A percentile compares a stretch with the other conserved stretches of the same genome.
Evolutionary conservation across 257 asterid species (phyloP).

Genomic region (Solanum lycopersicoides): DNA sequence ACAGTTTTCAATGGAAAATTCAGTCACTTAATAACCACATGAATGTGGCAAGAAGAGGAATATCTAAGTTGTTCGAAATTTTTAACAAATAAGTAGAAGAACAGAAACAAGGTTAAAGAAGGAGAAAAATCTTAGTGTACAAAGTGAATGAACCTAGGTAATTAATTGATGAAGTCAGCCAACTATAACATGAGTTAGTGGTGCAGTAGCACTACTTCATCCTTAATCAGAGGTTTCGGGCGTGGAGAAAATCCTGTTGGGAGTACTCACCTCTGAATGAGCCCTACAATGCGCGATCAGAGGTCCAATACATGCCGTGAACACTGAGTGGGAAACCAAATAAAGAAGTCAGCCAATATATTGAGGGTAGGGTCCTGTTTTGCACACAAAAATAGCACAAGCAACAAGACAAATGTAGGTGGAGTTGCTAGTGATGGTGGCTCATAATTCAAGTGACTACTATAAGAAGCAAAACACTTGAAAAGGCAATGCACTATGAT

Average conservation of each 20-base stretch:
- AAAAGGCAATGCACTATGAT: constrained; percentile 21
- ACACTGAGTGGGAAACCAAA: not conserved
- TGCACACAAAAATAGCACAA: constrained; percentile 8
- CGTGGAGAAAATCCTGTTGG: not conserved
- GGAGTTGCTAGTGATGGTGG: constrained; percentile 30
- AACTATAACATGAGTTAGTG: not conserved
- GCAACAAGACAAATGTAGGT: constrained; percentile 18
- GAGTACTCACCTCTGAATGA: not conserved
- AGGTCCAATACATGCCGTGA: not conserved
- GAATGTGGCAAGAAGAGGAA: not conserved
- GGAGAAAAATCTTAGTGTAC: not conserved
- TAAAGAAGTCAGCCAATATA: not conserved
- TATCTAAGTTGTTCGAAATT: not conserved
- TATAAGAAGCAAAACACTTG: constrained; percentile 14
- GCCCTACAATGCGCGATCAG: not conserved
- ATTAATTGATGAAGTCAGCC: not conserved
- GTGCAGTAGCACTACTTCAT: not conserved
- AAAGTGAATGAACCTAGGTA: not conserved
- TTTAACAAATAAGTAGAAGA: not conserved
- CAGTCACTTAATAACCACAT: not conserved
- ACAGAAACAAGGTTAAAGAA: not conserved
- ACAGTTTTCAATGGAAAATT: too few species aligned
- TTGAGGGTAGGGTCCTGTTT: not conserved
- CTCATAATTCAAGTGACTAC: constrained; percentile 25
- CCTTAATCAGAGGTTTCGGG: not conserved